These are phyloP conservation scores for Exidia glandulosa DNA, from an alignment of 768 basidiomycete species.

Conservation along the genomic window DNA sequence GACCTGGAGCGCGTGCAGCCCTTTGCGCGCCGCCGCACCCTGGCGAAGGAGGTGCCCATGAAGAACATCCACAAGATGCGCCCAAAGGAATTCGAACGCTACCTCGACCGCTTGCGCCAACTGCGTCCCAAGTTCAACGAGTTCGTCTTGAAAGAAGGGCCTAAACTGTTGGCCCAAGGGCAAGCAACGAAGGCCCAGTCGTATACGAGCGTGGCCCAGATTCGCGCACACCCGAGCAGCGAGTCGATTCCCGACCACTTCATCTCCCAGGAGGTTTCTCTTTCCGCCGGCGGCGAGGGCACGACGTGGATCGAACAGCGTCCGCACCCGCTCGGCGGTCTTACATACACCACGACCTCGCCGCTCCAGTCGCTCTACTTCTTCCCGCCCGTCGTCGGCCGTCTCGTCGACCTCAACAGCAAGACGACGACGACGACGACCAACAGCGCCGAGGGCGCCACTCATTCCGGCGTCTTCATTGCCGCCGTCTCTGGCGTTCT, in stretches of 20 bases:
- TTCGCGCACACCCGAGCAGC: not conserved
- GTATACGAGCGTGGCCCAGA: not conserved
- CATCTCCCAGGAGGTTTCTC: not conserved
- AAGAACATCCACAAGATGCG: constrained; percentile 55
- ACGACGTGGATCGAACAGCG: constrained; percentile 38
- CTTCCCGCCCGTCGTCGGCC: constrained; percentile 45
- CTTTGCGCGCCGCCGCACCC: not conserved
- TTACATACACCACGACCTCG: constrained; percentile 47
- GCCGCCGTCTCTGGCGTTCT: constrained; percentile 24
- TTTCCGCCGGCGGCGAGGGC: not conserved
- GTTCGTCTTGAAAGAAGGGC: constrained; percentile 24
- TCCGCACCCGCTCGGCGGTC: constrained; percentile 53
- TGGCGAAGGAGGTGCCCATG: constrained; percentile 16
- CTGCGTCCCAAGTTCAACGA: constrained; percentile 45
- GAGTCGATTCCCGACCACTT: not conserved
- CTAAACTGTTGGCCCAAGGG: too few relatives aligned
- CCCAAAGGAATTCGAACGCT: constrained; percentile 42
- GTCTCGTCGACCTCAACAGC: constrained; percentile 31
- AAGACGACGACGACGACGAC: not conserved
- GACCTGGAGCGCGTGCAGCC: not conserved
- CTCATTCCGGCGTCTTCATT: not conserved
- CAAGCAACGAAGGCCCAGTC: not conserved
- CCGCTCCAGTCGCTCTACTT: constrained; percentile 42
- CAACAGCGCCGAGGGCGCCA: constrained; percentile 7
- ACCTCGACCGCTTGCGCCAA: constrained; percentile 47